Conservation (phyloP, 352 stramenopile species). For the Aphanomyces stellatus region DNA sequence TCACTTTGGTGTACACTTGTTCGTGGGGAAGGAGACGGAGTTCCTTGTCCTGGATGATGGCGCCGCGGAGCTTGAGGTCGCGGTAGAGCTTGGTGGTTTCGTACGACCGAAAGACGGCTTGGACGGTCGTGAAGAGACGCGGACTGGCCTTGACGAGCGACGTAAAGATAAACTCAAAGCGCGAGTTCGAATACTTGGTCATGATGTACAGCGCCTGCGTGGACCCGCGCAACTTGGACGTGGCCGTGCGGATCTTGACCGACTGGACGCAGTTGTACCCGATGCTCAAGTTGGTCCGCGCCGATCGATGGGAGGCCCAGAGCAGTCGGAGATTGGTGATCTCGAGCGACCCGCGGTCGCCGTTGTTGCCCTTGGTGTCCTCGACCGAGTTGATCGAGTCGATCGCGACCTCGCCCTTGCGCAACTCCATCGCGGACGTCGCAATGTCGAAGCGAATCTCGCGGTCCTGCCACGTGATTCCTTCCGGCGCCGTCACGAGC, state of each 20-base stretch:
- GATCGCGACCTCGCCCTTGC: constrained; percentile 74
- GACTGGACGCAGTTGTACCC: constrained; percentile 76
- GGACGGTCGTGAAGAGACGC: constrained; percentile 88
- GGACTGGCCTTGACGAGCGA: constrained; percentile 87
- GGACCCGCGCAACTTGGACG: constrained; percentile 81
- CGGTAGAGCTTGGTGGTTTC: constrained; percentile 90
- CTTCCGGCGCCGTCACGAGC: constrained; percentile 44
- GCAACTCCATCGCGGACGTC: constrained; percentile 44
- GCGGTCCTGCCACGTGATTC: constrained; percentile 81
- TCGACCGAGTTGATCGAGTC: constrained; percentile 92
- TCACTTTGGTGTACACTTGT: constrained; percentile 80
- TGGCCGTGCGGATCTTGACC: constrained; percentile 86
- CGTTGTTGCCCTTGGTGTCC: constrained; percentile 93
- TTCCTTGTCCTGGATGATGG: constrained; percentile 86
- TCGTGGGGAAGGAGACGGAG: constrained; percentile 83
- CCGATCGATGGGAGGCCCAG: constrained; percentile 85
- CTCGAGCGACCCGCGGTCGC: constrained; percentile 76
- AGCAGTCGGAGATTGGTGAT: constrained; percentile 90
- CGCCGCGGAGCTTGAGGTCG: constrained; percentile 87
- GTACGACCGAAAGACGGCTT: constrained; percentile 88
- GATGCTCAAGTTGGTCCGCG: constrained; percentile 81
- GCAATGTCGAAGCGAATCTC: constrained; percentile 87
- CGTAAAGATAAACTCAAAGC: constrained; percentile 94
- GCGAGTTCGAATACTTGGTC: constrained; percentile 77
- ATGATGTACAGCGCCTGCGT: constrained; percentile 90